phyloP scores from a whole-genome alignment of 2,329 filamentous ascomycete species.

The Penicillium polonicum region DNA sequence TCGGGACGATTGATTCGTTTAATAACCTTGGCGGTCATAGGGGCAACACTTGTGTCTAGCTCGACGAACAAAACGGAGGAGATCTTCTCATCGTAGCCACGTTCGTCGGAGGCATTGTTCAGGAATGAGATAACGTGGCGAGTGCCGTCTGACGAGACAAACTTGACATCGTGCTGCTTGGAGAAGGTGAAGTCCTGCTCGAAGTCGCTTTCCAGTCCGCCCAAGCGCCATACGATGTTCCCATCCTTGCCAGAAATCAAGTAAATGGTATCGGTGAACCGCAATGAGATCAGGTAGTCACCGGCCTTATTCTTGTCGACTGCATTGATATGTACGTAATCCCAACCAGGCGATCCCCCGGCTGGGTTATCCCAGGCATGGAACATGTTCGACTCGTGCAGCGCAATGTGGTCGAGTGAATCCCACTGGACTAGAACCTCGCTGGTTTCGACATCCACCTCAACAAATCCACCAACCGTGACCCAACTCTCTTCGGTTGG shows the following conservation, averaged over 20 bases:
- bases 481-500: slow-evolving; percentile 34
- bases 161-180: slow-evolving; percentile 40
- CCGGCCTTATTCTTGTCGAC: slow-evolving; percentile 42
- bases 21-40: slow-evolving; percentile 32
- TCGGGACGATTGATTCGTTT: slow-evolving; percentile 38
- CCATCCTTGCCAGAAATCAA: slow-evolving; percentile 40
- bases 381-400: slow-evolving; percentile 34
- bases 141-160: slow-evolving; percentile 30
- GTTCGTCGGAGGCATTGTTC: slow-evolving; percentile 37
- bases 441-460: slow-evolving; percentile 38
- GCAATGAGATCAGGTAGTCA: slow-evolving; percentile 42
- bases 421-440: slow-evolving; percentile 40
- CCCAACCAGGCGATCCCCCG: slow-evolving; percentile 28
- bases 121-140: slow-evolving; percentile 34
- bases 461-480: slow-evolving; percentile 38
- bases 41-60: slow-evolving; percentile 26
- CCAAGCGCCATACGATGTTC: slow-evolving; percentile 41
- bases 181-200: slow-evolving; percentile 36
- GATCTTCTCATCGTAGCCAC: slow-evolving; percentile 25
- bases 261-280: slow-evolving; percentile 42
- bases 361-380: slow-evolving; percentile 16
- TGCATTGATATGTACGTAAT: slow-evolving; percentile 43
- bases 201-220: slow-evolving; percentile 36
- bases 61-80: slow-evolving; percentile 35
- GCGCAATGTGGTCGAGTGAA: slow-evolving; percentile 31